Evolutionary conservation across 345 rosid genomes (phyloP).

Genomic region (Syzygium aqueum): DNA sequence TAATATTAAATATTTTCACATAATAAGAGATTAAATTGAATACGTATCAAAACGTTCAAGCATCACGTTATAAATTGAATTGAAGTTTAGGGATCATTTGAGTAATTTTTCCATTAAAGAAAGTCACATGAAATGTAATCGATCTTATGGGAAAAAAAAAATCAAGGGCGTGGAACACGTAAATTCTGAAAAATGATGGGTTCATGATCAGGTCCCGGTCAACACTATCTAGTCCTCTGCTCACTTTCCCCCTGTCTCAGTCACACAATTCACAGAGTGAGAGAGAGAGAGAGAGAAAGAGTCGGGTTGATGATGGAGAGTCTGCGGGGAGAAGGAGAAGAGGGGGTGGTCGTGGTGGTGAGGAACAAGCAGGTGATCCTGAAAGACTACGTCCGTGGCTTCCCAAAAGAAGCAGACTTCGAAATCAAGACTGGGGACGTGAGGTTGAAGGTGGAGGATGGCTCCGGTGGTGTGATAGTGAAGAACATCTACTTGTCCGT

Average conservation of each 20-base stretch:
- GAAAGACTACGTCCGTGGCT: slow-evolving; percentile 2
- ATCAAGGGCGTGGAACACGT: not conserved
- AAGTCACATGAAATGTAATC: not conserved
- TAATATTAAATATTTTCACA: too few relatives aligned
- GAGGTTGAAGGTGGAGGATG: not conserved
- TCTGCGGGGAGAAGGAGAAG: not conserved
- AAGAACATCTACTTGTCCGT: slow-evolving; percentile 4
- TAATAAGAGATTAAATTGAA: too few relatives aligned
- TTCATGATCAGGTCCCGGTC: not conserved
- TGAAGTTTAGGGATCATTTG: too few relatives aligned
- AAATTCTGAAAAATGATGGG: not conserved
- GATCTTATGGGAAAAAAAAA: not conserved
- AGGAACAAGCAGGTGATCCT: slow-evolving; percentile 8
- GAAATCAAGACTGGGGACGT: not conserved
- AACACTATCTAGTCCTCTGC: not conserved
- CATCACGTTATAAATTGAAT: too few relatives aligned
- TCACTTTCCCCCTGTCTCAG: not conserved
- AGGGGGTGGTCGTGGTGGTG: not conserved
- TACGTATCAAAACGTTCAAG: too few relatives aligned
- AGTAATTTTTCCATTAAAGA: too few relatives aligned
- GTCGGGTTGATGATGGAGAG: not conserved
- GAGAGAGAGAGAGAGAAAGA: not conserved
- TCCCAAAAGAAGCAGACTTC: slow-evolving; percentile 6
- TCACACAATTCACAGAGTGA: not conserved
- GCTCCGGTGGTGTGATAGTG: slow-evolving; percentile 6